Evolutionary conservation across 1,284 basidiomycete species (phyloP).

Genomic region (Sanghuangporus sanghuang): DNA sequence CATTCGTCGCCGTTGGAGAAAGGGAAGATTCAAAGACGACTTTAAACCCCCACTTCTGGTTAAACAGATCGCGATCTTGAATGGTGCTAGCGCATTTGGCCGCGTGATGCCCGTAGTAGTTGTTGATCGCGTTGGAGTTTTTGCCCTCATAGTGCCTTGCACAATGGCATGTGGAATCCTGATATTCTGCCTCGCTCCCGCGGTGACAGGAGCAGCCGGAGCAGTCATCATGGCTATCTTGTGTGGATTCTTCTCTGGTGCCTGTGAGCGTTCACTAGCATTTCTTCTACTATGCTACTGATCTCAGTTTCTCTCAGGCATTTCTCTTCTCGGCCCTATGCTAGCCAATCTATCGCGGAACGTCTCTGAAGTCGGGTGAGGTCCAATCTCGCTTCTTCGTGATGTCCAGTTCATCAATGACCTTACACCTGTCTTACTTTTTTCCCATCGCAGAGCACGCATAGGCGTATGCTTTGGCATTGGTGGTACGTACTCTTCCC

Average conservation of each 20-base stretch:
- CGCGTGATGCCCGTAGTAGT: slow-evolving; percentile 35
- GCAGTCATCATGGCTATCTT: slow-evolving; percentile 40
- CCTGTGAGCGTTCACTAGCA: slow-evolving; percentile 29
- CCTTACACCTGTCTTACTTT: background rate
- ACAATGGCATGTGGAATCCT: slow-evolving; percentile 30
- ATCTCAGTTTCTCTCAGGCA: background rate
- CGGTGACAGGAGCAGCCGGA: slow-evolving; percentile 32
- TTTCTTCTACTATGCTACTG: background rate
- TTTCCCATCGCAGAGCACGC: background rate
- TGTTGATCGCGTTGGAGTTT: slow-evolving; percentile 32
- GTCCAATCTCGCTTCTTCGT: background rate
- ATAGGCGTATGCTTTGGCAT: slow-evolving; percentile 13
- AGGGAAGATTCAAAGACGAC: slow-evolving; percentile 7
- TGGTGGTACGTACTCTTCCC: background rate
- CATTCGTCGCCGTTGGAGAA: background rate
- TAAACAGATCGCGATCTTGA: slow-evolving; percentile 33
- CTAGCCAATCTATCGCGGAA: slow-evolving; percentile 7
- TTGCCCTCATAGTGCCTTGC: slow-evolving; percentile 36
- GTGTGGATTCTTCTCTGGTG: slow-evolving; percentile 47
- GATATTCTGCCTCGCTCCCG: slow-evolving; percentile 38
- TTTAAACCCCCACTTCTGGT: background rate
- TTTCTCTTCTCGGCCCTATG: slow-evolving; percentile 10
- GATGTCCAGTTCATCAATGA: background rate
- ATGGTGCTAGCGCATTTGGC: slow-evolving; percentile 36
- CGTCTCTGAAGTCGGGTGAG: slow-evolving; percentile 14